Conservation (phyloP, 345 rosid species). For the Alliaria petiolata region DNA sequence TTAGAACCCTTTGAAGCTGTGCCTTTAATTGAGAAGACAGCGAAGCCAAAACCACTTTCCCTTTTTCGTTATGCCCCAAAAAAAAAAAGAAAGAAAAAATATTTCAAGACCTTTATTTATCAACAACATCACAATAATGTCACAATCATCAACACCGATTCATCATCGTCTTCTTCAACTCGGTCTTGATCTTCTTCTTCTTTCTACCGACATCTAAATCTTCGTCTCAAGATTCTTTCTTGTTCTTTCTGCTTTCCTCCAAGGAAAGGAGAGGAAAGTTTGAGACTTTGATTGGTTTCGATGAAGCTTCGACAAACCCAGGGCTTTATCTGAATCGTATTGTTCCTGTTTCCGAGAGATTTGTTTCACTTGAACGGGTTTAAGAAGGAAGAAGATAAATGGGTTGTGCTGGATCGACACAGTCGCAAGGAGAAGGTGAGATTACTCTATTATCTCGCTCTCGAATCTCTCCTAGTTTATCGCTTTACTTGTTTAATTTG, state of each 20-base stretch:
- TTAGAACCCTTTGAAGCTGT: constrained; percentile 2
- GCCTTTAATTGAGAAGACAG: constrained; percentile 31
- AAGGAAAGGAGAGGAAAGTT: not conserved
- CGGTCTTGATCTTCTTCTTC: constrained; percentile 24
- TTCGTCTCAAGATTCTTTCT: not conserved
- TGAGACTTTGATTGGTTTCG: constrained; percentile 11
- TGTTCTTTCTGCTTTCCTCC: not conserved
- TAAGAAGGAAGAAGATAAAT: constrained; percentile 28
- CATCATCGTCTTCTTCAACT: constrained; percentile 28
- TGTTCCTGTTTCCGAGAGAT: not conserved
- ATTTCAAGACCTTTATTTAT: constrained; percentile 8
- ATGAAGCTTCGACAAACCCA: constrained; percentile 30
- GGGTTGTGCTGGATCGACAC: constrained; percentile 88
- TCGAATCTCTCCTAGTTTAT: not conserved
- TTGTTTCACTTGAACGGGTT: not conserved
- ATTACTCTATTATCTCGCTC: not conserved
- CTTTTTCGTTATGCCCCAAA: not conserved
- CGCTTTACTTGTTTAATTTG: not conserved
- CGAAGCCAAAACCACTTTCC: constrained; percentile 24
- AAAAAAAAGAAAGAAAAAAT: not conserved
- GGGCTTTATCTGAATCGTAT: constrained; percentile 15
- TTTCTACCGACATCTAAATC: constrained; percentile 18
- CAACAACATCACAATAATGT: constrained; percentile 8
- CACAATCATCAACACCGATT: constrained; percentile 31
- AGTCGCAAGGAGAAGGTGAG: constrained; percentile 57